Base-by-base conservation (phyloP, 805 yeast genomes). In the Metschnikowia colocasiae region DNA sequence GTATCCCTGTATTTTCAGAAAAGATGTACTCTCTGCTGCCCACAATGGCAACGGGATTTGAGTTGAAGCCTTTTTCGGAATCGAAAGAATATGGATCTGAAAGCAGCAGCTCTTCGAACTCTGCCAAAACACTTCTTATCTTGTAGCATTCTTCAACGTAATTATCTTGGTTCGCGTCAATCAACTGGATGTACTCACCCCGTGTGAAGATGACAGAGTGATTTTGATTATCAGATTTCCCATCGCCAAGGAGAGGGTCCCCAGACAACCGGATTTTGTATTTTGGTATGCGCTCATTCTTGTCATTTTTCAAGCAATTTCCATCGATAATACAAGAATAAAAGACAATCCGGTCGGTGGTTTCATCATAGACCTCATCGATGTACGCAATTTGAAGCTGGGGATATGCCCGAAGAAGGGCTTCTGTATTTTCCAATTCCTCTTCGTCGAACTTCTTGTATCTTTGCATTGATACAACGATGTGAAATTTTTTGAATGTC, bases 1-100 rank as follows among this genome's bases (percentile, higher is more conserved):
- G 72, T 55, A 86, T 81, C 68, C 95, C 95, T 51, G 88, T 78
- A 71, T 85, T 86, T 68, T 86, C 94, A 45, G 92, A 85, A 79
- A 86, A 86, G 60, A 86, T 85, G 65, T 86, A 86, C 67, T 86
- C 95, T 73, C 95, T 78, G 27, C 94, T 89, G 69, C 95, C 95
- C 53, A 86, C 84, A 57, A 86, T 85, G 29, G 95, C 94, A 54
- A 86, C 79, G 48, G 55, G 50, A 37, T 69, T 64, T 19, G 71
- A 68, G 38, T 65, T 65, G 53, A 31, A 20, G 9, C 30, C 26
- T 39, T 51, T 51, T 6, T 44, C 44, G n/a, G 42, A 38, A 9
- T 52, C 48, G 15, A 35, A 31, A 32, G 59, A 42, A 20, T 54
- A 54, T 6, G 57, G 47, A 36, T 51, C 30, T 52, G 54, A 45